Percentiles rank a stretch among this genome's conserved stretches.
These are phyloP conservation scores for Mitragyna speciosa DNA, from an alignment of 257 asterid species.

Conservation along the genomic window DNA sequence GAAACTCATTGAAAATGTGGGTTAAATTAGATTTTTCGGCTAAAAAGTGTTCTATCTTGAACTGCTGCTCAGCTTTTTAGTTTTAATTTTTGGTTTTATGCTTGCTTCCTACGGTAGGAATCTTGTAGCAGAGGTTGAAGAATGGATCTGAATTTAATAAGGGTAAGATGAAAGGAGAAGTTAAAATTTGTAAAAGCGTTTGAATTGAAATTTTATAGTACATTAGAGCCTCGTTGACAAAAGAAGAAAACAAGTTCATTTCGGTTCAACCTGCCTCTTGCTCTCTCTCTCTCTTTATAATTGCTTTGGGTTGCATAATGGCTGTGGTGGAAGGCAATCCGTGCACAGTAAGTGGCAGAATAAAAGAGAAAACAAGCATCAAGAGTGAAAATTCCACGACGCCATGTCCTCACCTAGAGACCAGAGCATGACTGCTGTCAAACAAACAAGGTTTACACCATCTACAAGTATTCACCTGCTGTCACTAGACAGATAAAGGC, in stretches of 20 bases:
- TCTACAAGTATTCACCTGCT: slow-evolving; percentile 24
- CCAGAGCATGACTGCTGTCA: slow-evolving; percentile 17
- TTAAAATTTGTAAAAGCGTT: neutral
- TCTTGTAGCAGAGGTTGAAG: neutral
- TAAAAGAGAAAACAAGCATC: slow-evolving; percentile 18
- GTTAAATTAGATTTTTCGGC: neutral
- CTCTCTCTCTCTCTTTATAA: neutral
- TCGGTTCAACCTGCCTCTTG: neutral
- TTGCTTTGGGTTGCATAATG: neutral
- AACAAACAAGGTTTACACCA: slow-evolving; percentile 3
- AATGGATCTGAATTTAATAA: neutral
- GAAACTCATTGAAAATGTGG: slow-evolving; percentile 1
- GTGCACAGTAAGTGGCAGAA: slow-evolving; percentile 24
- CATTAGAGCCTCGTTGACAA: neutral
- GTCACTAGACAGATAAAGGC: slow-evolving; percentile 17
- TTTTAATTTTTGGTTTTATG: neutral
- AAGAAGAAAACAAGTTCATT: neutral
- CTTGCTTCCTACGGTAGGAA: neutral
- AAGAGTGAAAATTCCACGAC: too few species aligned
- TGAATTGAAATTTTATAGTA: too few species aligned
- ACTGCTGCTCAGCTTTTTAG: neutral
- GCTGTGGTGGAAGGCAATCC: slow-evolving; percentile 1
- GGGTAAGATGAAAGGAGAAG: neutral
- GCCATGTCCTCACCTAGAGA: neutral
- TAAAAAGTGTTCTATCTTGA: neutral